Percentiles rank a stretch among this genome's conserved stretches.
Evolutionary conservation across 2,329 filamentous ascomycete species (phyloP).

Genomic region (Nemania sp.): DNA sequence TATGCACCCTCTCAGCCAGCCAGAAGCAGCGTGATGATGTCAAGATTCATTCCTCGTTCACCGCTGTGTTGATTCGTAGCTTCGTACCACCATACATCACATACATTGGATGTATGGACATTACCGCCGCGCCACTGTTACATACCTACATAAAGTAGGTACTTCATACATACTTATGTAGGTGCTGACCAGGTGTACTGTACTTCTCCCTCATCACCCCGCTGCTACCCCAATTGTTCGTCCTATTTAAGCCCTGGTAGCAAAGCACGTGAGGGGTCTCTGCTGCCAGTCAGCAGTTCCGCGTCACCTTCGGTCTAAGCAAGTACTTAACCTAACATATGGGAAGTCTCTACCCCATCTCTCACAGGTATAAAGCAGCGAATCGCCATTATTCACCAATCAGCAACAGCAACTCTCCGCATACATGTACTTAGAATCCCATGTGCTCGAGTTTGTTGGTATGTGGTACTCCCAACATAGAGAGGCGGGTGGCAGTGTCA

Average conservation of each 20-base stretch:
- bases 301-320: slow-evolving; percentile 10
- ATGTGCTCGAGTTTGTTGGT: neutral
- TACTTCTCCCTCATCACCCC: neutral
- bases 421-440: no score
- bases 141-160: no score
- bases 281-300: slow-evolving; percentile 31
- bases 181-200: no score
- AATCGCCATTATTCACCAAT: no score
- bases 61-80: slow-evolving; percentile 12
- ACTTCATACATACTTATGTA: no score
- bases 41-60: slow-evolving; percentile 8
- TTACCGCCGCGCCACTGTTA: no score
- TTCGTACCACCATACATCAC: neutral
- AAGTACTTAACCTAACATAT: no score
- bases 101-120: no score
- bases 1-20: neutral
- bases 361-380: no score
- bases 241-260: slow-evolving; percentile 10
- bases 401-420: no score
- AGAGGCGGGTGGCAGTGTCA: no score
- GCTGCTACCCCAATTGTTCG: slow-evolving; percentile 13
- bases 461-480: neutral
- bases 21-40: slow-evolving; percentile 18
- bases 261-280: slow-evolving; percentile 35
- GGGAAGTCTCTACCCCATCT: no score